These are phyloP conservation scores for Sarocladiaceae sp. DNA, from an alignment of 2,329 filamentous ascomycete species.

Conservation along the genomic window DNA sequence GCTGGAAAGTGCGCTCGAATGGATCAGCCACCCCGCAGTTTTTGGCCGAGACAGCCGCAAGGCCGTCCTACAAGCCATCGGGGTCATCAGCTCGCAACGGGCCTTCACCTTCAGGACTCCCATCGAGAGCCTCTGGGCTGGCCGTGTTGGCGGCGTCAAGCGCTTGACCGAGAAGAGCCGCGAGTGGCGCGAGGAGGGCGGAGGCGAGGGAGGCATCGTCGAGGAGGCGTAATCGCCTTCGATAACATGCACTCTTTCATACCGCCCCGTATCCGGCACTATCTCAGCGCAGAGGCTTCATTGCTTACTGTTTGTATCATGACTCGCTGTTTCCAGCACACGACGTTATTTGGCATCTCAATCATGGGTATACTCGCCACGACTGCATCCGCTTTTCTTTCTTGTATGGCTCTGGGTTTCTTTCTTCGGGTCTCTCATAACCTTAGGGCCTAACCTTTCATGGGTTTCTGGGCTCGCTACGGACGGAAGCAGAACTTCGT, in stretches of 20 bases:
- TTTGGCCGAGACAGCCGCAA: conserved; percentile 93
- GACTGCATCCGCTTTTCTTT: neutral
- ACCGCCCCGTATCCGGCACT: too few relatives aligned
- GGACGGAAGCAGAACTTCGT: neutral
- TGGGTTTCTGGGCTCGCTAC: neutral
- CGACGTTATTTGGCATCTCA: neutral
- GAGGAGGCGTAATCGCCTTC: conserved; percentile 47
- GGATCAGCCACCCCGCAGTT: conserved; percentile 95
- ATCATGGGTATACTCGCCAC: neutral
- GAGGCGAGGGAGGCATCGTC: conserved; percentile 64
- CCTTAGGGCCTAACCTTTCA: too few relatives aligned
- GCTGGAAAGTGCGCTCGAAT: conserved; percentile 85
- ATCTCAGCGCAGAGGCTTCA: neutral
- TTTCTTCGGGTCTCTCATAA: too few relatives aligned
- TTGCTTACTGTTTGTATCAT: neutral
- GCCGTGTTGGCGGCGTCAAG: conserved; percentile 75
- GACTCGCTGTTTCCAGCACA: neutral
- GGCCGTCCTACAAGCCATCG: conserved; percentile 92
- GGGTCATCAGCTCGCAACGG: conserved; percentile 91
- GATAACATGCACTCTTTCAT: neutral
- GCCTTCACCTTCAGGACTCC: conserved; percentile 91
- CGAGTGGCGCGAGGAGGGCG: conserved; percentile 86
- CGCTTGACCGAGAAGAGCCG: conserved; percentile 77
- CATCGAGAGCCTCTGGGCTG: conserved; percentile 85
- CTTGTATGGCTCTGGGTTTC: neutral